Percentiles rank a stretch among this genome's conserved stretches.
These are phyloP conservation scores for Dryadomyces quercivorus DNA, from an alignment of 2,329 filamentous ascomycete genomes.

Conservation along the genomic window DNA sequence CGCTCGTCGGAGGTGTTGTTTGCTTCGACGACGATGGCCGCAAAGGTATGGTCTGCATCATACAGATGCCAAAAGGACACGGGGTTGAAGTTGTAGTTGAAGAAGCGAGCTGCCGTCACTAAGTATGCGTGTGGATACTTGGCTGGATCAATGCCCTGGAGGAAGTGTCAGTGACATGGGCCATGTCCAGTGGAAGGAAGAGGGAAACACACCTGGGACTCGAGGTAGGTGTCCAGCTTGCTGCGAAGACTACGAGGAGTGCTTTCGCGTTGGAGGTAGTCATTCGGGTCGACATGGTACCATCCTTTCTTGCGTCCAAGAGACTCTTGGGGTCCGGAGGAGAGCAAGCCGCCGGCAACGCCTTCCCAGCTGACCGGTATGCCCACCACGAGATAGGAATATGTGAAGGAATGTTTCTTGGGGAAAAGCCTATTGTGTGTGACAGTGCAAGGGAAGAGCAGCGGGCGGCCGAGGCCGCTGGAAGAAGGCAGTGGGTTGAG, in stretches of 20 bases:
- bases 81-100: conserved; percentile 63
- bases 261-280: conserved; percentile 47
- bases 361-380: conserved; percentile 53
- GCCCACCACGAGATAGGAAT: conserved; percentile 59
- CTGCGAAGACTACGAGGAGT: conserved; percentile 41
- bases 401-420: conserved; percentile 53
- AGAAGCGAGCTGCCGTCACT: conserved; percentile 55
- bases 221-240: conserved; percentile 51
- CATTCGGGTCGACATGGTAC: conserved; percentile 46
- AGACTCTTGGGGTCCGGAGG: conserved; percentile 22
- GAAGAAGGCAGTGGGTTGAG: conserved; percentile 1
- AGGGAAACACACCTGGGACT: conserved; percentile 31
- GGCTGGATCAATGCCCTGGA: conserved; percentile 42
- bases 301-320: conserved; percentile 25
- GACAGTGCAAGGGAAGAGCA: conserved; percentile 53
- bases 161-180: not conserved
- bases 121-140: conserved; percentile 58
- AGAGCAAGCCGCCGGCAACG: conserved; percentile 41
- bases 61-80: conserved; percentile 76
- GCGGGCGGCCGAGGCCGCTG: conserved; percentile 24
- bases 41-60: conserved; percentile 39
- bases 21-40: conserved; percentile 58
- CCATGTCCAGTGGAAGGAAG: conserved; percentile 8
- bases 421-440: conserved; percentile 57
- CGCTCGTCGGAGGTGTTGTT: conserved; percentile 68